Evolutionary conservation across 352 stramenopile genomes (phyloP).

Genomic region (Phytophthora pluvialis): DNA sequence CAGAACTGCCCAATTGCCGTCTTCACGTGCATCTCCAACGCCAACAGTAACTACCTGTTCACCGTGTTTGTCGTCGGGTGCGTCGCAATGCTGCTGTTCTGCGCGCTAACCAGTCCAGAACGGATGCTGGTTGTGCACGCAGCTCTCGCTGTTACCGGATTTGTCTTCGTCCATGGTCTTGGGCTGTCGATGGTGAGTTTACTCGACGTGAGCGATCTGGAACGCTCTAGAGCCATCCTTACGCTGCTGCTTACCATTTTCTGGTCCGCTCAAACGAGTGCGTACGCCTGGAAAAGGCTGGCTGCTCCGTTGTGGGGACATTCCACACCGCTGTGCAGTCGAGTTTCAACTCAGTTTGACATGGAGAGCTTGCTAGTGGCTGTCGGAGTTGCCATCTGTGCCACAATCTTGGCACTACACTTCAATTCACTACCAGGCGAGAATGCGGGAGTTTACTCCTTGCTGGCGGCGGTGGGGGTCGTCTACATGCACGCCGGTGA

Average conservation of each 20-base stretch:
- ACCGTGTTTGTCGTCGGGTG: conserved; percentile 1
- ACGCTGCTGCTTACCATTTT: conserved; percentile 11
- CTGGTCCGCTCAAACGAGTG: conserved; percentile 2
- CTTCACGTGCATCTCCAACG: conserved; percentile 3
- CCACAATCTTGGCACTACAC: neutral
- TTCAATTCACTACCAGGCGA: conserved; percentile 7
- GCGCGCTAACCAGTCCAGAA: neutral
- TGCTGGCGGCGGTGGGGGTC: conserved; percentile 3
- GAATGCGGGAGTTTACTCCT: neutral
- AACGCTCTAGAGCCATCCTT: conserved; percentile 1
- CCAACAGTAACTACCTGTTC: conserved; percentile 2
- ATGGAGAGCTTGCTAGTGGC: conserved; percentile 9
- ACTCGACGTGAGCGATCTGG: conserved; percentile 5
- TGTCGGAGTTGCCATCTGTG: neutral
- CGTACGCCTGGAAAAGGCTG: conserved; percentile 4
- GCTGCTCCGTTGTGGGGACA: conserved; percentile 12
- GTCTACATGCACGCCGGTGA: neutral
- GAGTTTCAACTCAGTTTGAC: conserved; percentile 1
- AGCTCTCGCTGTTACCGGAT: conserved; percentile 6
- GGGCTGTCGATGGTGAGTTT: conserved; percentile 6
- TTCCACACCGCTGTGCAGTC: conserved; percentile 3
- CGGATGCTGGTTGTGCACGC: neutral
- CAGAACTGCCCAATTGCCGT: conserved; percentile 6
- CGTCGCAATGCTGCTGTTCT: conserved; percentile 5
- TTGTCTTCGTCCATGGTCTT: conserved; percentile 7